Conservation (phyloP, 2,329 filamentous ascomycete genomes). For the Tolypocladium guangdongense region DNA sequence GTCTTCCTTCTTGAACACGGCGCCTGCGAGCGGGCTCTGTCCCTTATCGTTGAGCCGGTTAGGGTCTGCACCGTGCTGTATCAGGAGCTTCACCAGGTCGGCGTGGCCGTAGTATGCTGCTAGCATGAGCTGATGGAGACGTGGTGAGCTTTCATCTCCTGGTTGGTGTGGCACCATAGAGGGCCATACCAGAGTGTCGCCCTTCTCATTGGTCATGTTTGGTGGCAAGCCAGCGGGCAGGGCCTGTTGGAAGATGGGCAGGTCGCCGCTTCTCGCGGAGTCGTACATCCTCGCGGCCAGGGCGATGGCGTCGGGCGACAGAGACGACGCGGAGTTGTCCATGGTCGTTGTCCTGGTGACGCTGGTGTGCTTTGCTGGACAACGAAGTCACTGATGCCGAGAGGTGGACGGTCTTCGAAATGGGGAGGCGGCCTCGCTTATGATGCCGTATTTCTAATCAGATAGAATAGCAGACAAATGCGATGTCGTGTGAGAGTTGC, state of each 20-base stretch:
- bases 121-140: slow-evolving; percentile 52
- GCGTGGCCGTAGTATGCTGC: slow-evolving; percentile 59
- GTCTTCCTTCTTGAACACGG: slow-evolving; percentile 61
- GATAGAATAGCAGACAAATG: neutral
- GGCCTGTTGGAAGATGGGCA: slow-evolving; percentile 49
- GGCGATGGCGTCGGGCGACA: slow-evolving; percentile 47
- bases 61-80: slow-evolving; percentile 53
- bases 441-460: too few species aligned
- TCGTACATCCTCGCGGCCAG: slow-evolving; percentile 58
- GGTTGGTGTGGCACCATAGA: neutral
- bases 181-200: slow-evolving; percentile 51
- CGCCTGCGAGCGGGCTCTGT: slow-evolving; percentile 59
- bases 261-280: slow-evolving; percentile 49
- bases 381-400: neutral
- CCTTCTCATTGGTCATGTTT: slow-evolving; percentile 63
- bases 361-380: neutral
- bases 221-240: slow-evolving; percentile 53
- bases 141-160: neutral
- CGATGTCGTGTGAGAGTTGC: neutral
- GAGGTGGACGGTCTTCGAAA: neutral
- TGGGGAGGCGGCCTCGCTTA: too few species aligned
- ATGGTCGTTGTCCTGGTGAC: neutral
- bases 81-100: slow-evolving; percentile 46
- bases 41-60: slow-evolving; percentile 58
- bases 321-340: neutral